Base-by-base conservation (phyloP, 805 yeast genomes). In the Hyphopichia homilentoma region DNA sequence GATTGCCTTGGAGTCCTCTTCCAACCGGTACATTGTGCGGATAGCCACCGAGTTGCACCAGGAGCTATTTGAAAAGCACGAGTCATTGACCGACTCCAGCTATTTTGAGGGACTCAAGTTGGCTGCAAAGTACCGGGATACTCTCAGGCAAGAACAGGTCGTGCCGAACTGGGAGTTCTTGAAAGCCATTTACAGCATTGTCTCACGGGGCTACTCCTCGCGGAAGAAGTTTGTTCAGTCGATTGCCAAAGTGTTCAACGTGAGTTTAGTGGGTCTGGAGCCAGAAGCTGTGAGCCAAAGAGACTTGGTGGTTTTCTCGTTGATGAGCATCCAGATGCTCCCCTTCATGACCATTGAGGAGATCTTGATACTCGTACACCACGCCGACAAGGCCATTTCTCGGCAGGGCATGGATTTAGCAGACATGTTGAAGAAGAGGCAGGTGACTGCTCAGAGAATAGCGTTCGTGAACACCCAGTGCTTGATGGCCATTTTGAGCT, bases 1-100 rank as follows among this genome's bases (percentile, higher is more conserved):
- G 1, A 70, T 85, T 35, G 90, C 90, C 0, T 59, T 87, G 21
- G 79, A 79, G 36, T 65, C 84, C 0, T 76, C 86, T 0, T 55
- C 62, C 1, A 55, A 61, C 12, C 50, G 48, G 3, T 48, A 54
- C 7, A 65, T 83, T 12, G 61, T 70, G 20, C 51, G 50, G 3
- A 55, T 70, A 7, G 86, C 88, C 0, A 36, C 62, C 1, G 67
- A 64, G 1, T 57, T 84, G 34, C 84, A 83, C 43, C 48, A 50
- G 14, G 75, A 69, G 6, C 45, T 86, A 3, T 76, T 72, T 43
- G 80, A 73, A 14, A 81, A 79, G 38, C 78, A 84, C 47, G 90
- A 84, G 49, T 73, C 86, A 2, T 65, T 87, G 48, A 73, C 84
- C 15, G 89, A 82, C 29, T 57, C 79, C 5, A 69, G 78, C 32